phyloP scores from a whole-genome alignment of 176 grass and related monocot species.

The Aegilops longissima region DNA sequence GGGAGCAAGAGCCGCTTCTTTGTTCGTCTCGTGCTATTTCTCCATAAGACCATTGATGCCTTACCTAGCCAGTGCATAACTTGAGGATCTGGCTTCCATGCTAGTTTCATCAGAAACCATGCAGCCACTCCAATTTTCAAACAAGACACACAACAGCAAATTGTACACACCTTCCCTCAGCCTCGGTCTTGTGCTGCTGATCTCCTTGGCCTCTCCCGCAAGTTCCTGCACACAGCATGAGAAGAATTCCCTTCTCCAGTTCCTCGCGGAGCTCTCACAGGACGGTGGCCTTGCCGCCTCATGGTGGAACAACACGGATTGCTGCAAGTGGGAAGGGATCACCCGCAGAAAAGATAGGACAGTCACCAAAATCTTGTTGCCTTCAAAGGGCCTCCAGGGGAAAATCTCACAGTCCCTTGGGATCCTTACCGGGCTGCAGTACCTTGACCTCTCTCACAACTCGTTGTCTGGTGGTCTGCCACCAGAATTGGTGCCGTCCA shows the following conservation, averaged over 20 bases:
- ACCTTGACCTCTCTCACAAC: neutral
- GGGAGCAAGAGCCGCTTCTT: neutral
- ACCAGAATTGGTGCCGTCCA: too few species aligned
- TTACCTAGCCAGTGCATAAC: neutral
- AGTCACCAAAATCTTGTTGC: neutral
- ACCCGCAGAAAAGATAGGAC: neutral
- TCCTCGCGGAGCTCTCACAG: neutral
- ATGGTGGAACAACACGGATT: neutral
- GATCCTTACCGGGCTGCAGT: neutral
- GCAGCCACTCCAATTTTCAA: neutral
- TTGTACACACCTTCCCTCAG: neutral
- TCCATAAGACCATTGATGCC: neutral
- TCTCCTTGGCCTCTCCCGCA: neutral
- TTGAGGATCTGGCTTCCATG: neutral
- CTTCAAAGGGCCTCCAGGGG: neutral
- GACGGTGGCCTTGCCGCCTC: neutral
- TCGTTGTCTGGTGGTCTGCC: neutral
- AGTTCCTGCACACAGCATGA: neutral
- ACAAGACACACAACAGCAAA: neutral
- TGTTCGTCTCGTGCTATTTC: neutral
- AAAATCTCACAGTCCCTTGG: neutral
- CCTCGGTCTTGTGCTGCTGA: neutral
- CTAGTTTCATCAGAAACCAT: neutral
- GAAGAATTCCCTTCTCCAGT: slow-evolving; percentile 19
- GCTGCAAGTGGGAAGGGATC: slow-evolving; percentile 29